These are phyloP conservation scores for Lepidium africanum DNA, from an alignment of 345 rosid genomes.

Conservation along the genomic window DNA sequence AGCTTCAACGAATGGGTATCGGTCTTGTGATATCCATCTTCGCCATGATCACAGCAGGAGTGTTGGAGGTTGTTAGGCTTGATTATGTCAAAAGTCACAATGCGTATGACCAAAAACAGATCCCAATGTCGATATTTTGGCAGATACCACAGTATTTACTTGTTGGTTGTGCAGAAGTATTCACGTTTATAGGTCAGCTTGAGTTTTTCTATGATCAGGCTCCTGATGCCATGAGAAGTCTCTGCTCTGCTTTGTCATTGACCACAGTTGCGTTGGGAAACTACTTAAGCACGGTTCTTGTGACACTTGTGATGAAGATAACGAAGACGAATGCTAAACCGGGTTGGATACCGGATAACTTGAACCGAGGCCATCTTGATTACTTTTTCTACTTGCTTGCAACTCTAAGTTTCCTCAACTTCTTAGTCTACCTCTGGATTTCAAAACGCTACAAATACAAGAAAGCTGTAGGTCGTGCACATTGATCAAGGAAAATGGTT, in stretches of 20 bases:
- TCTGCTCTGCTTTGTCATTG: constrained; percentile 42
- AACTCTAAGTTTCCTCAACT: constrained; percentile 61
- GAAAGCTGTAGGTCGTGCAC: constrained; percentile 43
- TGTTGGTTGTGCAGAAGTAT: constrained; percentile 46
- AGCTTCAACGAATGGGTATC: constrained; percentile 91
- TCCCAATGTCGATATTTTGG: constrained; percentile 87
- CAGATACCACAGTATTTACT: constrained; percentile 55
- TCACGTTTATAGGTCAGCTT: constrained; percentile 40
- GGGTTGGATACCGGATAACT: constrained; percentile 49
- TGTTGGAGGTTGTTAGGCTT: constrained; percentile 62
- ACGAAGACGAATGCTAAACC: constrained; percentile 36
- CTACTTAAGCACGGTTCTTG: constrained; percentile 39
- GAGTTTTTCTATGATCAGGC: constrained; percentile 47
- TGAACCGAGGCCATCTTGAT: constrained; percentile 39
- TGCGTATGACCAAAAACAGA: constrained; percentile 49
- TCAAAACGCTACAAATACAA: constrained; percentile 69
- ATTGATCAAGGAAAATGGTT: constrained; percentile 8
- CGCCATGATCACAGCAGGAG: constrained; percentile 65
- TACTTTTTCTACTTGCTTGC: constrained; percentile 65
- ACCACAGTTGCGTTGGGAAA: constrained; percentile 42
- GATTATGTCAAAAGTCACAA: constrained; percentile 48
- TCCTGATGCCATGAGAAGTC: constrained; percentile 50
- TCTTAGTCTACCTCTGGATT: constrained; percentile 61
- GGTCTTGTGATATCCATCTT: constrained; percentile 77
- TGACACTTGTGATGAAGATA: constrained; percentile 31